Conservation (phyloP, 805 yeast genomes). For the Kockiozyma suomiensis region DNA sequence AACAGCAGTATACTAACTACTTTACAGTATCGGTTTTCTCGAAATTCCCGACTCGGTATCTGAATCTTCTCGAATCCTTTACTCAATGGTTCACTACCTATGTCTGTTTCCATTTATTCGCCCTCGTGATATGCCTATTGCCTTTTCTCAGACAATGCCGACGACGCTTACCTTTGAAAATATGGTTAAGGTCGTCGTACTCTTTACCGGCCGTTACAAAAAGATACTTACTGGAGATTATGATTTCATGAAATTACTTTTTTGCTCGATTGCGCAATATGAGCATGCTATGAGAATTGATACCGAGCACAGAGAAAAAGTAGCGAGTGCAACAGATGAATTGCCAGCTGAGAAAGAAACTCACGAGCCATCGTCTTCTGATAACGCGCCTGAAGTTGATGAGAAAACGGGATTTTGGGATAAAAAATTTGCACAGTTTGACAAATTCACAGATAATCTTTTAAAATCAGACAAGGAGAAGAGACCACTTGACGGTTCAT, state of each 20-base stretch:
- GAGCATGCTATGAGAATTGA: constrained; percentile 14
- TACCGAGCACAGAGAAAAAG: constrained; percentile 21
- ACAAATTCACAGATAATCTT: background rate
- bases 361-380: background rate
- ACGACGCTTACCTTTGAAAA: constrained; percentile 46
- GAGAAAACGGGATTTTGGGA: constrained; percentile 23
- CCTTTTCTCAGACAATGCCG: constrained; percentile 28
- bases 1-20: background rate
- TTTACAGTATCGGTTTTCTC: constrained; percentile 37
- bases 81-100: constrained; percentile 48
- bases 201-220: constrained; percentile 50
- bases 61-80: constrained; percentile 44
- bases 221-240: constrained; percentile 44
- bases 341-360: constrained; percentile 24
- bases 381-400: background rate
- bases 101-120: constrained; percentile 55
- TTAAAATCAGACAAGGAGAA: constrained; percentile 6
- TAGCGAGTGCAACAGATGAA: background rate
- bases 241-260: constrained; percentile 52
- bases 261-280: constrained; percentile 48
- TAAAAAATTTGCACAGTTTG: constrained; percentile 17
- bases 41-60: constrained; percentile 44
- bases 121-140: constrained; percentile 35
- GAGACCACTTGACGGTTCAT: background rate
- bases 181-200: constrained; percentile 49